Base-by-base conservation (phyloP, 805 yeast genomes). In the Lipomyces starkeyi region DNA sequence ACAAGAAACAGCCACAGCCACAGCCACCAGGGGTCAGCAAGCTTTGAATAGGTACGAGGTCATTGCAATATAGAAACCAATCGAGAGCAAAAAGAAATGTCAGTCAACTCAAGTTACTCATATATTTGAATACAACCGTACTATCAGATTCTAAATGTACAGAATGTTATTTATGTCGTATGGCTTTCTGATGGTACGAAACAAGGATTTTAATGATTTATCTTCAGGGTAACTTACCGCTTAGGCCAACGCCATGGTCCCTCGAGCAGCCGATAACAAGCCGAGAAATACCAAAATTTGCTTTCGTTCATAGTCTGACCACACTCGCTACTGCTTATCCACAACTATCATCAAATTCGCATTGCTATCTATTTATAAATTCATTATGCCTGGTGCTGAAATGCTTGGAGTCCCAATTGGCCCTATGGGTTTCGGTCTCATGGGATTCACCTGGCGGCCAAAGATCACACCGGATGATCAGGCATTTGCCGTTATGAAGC, bases 391-490 rank as follows among this genome's bases (percentile, higher is more conserved):
- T 37, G 43, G 43, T 37, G 14, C 60, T 29, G 20, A 27, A 22
- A 20, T 69, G 4, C 58, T 58, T 20, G 72, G 72, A 14, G 56
- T 63, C 56, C 56, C 63, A 29, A 63, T 73, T 62, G 77, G 74
- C 60, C 70, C 61, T 14, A 58, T 74, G 32, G 97, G 97, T 58
- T 86, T 85, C 72, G 97, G 97, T 54, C 83, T 91, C 70, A 91
- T 92, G 97, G 85, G 89, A 64, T 82, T 91, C 77, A 90, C 97
- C 0, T 87, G 90, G 91, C 56, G 83, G 49, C 84, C 88, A 0
- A 70, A 59, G 17, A 76, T 61, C 63, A 62, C 59, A 5, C 68
- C 88, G 5, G 73, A 81, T 61, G 85, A 82, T 20, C 80, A 80
- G 60, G 86, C 89, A 0, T 80, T 85, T 64, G 85, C 80, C 4